A percentile compares a stretch with the other conserved stretches of the same genome.
These are phyloP conservation scores for Pestalotiopsis sp. DNA, from an alignment of 2,329 filamentous ascomycete species.

Conservation along the genomic window DNA sequence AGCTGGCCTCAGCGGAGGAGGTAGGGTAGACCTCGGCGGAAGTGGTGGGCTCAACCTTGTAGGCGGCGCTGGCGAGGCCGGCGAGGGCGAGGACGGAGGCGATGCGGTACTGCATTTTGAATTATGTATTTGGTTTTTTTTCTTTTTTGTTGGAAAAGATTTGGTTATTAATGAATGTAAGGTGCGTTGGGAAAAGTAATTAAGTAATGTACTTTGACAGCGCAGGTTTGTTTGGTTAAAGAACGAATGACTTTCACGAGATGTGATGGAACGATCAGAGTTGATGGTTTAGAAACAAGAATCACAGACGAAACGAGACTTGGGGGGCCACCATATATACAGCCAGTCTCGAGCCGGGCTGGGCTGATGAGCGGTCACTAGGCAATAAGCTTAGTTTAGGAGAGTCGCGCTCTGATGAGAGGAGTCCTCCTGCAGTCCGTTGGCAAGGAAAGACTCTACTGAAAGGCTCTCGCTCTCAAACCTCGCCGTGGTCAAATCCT, in stretches of 20 bases:
- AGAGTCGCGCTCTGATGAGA: background rate
- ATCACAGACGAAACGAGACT: background rate
- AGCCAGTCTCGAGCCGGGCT: background rate
- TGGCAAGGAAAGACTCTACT: no score
- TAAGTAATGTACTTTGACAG: background rate
- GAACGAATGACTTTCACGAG: slow-evolving; percentile 3
- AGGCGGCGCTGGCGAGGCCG: slow-evolving; percentile 7
- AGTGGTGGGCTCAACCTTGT: background rate
- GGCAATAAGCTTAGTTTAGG: slow-evolving; percentile 9
- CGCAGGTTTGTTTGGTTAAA: background rate
- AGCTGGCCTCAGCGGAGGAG: background rate
- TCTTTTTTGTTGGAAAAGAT: background rate
- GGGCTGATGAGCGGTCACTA: background rate
- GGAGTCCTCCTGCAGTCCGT: background rate
- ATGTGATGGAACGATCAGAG: slow-evolving; percentile 1
- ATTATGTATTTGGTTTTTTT: slow-evolving; percentile 1
- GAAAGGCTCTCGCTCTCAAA: no score
- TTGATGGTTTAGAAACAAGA: background rate
- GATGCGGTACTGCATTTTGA: slow-evolving; percentile 6
- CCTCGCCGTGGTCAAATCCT: no score
- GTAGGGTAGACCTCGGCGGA: background rate
- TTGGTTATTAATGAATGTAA: background rate
- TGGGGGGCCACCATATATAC: background rate
- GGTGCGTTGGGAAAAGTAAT: slow-evolving; percentile 1
- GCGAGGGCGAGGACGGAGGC: slow-evolving; percentile 10